These are phyloP conservation scores for Blastobotrys niveus DNA, from an alignment of 1,139 yeast genomes.

Conservation along the genomic window DNA sequence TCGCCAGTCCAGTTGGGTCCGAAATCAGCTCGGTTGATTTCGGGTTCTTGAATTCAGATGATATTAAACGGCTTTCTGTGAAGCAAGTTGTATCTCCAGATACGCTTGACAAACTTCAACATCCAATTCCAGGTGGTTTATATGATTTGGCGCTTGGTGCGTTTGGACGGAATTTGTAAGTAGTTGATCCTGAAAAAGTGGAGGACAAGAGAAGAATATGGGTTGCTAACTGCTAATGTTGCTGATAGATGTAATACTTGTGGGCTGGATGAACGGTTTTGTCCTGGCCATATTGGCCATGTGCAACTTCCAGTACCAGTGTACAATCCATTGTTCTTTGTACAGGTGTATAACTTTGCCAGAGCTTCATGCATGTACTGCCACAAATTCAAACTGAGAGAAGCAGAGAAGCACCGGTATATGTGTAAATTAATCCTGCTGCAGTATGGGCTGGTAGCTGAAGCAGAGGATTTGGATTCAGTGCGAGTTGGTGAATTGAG, in stretches of 20 bases:
- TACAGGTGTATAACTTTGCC: constrained; percentile 77
- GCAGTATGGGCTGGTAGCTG: constrained; percentile 84
- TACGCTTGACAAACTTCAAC: constrained; percentile 92
- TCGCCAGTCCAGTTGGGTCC: constrained; percentile 92
- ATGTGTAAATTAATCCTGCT: constrained; percentile 74
- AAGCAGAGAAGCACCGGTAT: constrained; percentile 65
- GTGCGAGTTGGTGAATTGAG: constrained; percentile 39
- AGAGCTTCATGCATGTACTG: constrained; percentile 88
- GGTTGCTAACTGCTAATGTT: constrained; percentile 13
- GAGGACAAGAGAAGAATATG: background rate
- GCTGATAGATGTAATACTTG: constrained; percentile 70
- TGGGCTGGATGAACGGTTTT: constrained; percentile 87
- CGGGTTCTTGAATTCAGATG: constrained; percentile 75
- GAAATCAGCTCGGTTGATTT: constrained; percentile 91
- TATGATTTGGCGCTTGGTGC: constrained; percentile 96
- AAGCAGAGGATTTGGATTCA: constrained; percentile 61
- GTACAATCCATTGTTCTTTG: constrained; percentile 90
- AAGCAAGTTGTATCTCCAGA: constrained; percentile 94
- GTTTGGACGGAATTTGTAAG: constrained; percentile 62
- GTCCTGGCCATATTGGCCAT: constrained; percentile 99
- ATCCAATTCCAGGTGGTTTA: constrained; percentile 88
- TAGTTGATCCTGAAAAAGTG: background rate
- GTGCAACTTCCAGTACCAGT: constrained; percentile 94
- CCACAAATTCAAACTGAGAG: constrained; percentile 69
- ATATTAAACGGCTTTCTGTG: constrained; percentile 80